Conservation (phyloP, 2,329 filamentous ascomycete genomes). For the Pseudogymnoascus sp. region DNA sequence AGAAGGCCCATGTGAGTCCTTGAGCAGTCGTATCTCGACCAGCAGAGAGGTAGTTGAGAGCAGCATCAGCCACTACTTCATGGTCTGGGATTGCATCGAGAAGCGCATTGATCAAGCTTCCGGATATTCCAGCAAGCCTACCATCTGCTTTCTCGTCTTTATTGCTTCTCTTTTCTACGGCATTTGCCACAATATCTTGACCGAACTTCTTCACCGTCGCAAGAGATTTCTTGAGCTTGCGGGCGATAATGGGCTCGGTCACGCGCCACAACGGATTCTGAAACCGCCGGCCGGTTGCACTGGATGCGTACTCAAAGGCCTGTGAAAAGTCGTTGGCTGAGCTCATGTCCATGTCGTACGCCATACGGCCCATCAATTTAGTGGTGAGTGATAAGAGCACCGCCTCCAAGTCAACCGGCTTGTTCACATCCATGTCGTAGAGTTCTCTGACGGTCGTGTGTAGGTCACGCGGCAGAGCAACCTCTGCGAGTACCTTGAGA, state of each 20-base stretch:
- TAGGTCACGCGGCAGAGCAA: slow-evolving; percentile 49
- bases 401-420: slow-evolving; percentile 48
- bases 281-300: slow-evolving; percentile 52
- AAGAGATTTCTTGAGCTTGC: slow-evolving; percentile 42
- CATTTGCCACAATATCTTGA: slow-evolving; percentile 48
- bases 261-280: slow-evolving; percentile 58
- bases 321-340: slow-evolving; percentile 51
- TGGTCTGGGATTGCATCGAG: slow-evolving; percentile 49
- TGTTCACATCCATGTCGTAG: slow-evolving; percentile 20
- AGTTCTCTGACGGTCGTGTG: slow-evolving; percentile 36
- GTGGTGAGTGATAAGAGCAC: slow-evolving; percentile 59
- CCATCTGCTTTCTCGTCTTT: slow-evolving; percentile 22
- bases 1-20: slow-evolving; percentile 57
- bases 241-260: slow-evolving; percentile 48
- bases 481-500: slow-evolving; percentile 48
- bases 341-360: slow-evolving; percentile 63
- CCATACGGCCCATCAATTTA: slow-evolving; percentile 60
- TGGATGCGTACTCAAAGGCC: slow-evolving; percentile 57
- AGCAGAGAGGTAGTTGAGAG: slow-evolving; percentile 59
- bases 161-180: slow-evolving; percentile 35
- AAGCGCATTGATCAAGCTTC: slow-evolving; percentile 53
- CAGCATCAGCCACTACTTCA: slow-evolving; percentile 54
- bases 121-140: slow-evolving; percentile 37
- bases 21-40: slow-evolving; percentile 58
- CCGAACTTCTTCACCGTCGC: slow-evolving; percentile 48